Base-by-base conservation (phyloP, 257 asterid species). In the Galeopsis tetrahit region DNA sequence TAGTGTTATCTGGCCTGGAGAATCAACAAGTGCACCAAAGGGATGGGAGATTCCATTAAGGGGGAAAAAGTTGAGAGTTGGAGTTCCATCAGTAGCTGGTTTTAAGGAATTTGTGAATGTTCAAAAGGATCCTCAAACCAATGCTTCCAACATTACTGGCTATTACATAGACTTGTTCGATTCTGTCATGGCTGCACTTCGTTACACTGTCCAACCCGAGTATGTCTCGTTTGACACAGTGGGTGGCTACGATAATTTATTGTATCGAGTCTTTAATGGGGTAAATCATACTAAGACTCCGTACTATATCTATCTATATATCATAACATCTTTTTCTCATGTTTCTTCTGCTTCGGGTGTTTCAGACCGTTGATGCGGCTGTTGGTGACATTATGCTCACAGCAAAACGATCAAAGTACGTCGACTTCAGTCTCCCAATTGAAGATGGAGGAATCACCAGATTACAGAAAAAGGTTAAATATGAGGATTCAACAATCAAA, bases 1-100 rank as follows among this genome's bases (percentile, higher is more conserved):
- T 21, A 21, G 28, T 21, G 28, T 86, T 38, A 71, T 63, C 33
- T 85, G 89, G 88, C 92, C 89, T 4, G 92, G 90, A 36, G 73
- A 74, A 33, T 69, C 84, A 4, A 71, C 34, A 6, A 33, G 6
- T 3, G 72, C 39, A 4, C 90, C 92, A 2, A 81, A 75, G 69
- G 92, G 90, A n/a, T 84, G 88, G 86, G 82, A 78, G 63, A 53
- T 82, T 68, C 83, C 92, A 2, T 13, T 65, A 2, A 73, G 71
- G 35, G 91, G 83, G 14, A 74, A 76, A 42, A 82, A 69, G 73
- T 71, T 84, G 7, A 74, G 58, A 67, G 73, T 86, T 63, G 88
- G 88, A 56, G 80, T 86, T 61, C 88, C 89, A 1, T 60, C 34
- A 7, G 68, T 61, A 32, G 36, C 21, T 9, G 88, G 82, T 8